Evolutionary conservation across 176 grass and related monocot genomes (phyloP).

Genomic region (Oropetium thomaeum): DNA sequence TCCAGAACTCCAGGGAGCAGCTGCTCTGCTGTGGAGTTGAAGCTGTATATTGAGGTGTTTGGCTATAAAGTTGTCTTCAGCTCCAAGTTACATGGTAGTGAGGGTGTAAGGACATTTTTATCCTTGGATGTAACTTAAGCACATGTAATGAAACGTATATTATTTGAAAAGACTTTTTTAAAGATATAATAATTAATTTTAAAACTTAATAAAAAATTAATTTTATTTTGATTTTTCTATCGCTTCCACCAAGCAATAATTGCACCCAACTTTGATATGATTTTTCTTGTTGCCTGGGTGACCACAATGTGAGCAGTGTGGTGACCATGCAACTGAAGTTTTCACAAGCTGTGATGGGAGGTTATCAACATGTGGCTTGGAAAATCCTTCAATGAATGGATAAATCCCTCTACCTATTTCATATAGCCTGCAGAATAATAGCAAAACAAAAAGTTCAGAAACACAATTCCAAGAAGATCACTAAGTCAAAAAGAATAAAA

Average conservation of each 20-base stretch:
- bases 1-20: no score
- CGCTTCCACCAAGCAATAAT: slow-evolving; percentile 60
- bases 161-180: no score
- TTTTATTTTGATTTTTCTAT: no score
- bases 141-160: no score
- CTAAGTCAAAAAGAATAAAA: background rate
- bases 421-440: slow-evolving; percentile 50
- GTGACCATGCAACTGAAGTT: slow-evolving; percentile 34
- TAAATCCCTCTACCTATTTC: slow-evolving; percentile 69
- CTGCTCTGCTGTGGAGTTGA: no score
- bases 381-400: slow-evolving; percentile 42
- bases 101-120: no score
- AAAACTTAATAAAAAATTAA: no score
- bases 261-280: slow-evolving; percentile 71
- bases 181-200: no score
- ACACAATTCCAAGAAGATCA: slow-evolving; percentile 3
- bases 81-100: no score
- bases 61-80: no score
- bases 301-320: slow-evolving; percentile 81
- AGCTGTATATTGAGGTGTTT: no score
- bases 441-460: slow-evolving; percentile 6
- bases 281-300: slow-evolving; percentile 84
- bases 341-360: slow-evolving; percentile 41
- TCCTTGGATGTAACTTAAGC: no score
- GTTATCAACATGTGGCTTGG: slow-evolving; percentile 38